Evolutionary conservation across 257 asterid species (phyloP), one percentile per base, ranked within the genome.

Genomic region (Solanum rostratum): DNA sequence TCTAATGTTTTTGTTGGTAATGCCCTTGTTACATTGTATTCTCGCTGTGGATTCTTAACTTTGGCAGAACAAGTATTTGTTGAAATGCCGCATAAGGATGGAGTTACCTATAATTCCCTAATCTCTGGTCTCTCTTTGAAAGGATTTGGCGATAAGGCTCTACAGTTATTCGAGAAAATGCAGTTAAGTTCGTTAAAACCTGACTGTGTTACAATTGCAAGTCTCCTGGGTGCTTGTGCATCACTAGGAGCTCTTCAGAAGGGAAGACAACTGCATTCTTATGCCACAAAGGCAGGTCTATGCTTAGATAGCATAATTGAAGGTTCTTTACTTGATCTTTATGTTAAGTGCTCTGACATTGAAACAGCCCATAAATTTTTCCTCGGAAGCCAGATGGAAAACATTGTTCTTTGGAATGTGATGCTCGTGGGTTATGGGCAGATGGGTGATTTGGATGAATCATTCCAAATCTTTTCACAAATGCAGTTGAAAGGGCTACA

Each of bases 381-480:
- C 87, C 90, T 86, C 24, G 81, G 92, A 41, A 87, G 97, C 8
- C 84, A 84, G 78, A 92, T 83, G 55, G 88, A 91, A 73, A 95
- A 95, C 78, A 92, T 93, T 78, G 98, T 95, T 76, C 91, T 93
- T 22, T 95, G 98, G 98, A 95, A 95, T 86, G 94, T 94, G 90
- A 93, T 95, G 98, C 92, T 93, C 83, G 97, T 92, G 86, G 97
- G 98, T 39, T 92, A 93, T 91, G 98, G 98, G 59, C 96, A 91
- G 87, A 90, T 86, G 80, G 97, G 97, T 19, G 87, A 93, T 89
- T 92, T 95, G 39, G 84, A 84, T 8, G 91, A 94, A 87, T 95
- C 98, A 20, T 65, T 90, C 86, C 79, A 33, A 81, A 87, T 91
- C 83, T 95, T 90, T 86, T 82, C 91, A n/a, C 91, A 80, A 63